A percentile compares a stretch with the other conserved stretches of the same genome.
phyloP scores from a whole-genome alignment of 805 yeast species.

The Dipodascopsis uninucleata region DNA sequence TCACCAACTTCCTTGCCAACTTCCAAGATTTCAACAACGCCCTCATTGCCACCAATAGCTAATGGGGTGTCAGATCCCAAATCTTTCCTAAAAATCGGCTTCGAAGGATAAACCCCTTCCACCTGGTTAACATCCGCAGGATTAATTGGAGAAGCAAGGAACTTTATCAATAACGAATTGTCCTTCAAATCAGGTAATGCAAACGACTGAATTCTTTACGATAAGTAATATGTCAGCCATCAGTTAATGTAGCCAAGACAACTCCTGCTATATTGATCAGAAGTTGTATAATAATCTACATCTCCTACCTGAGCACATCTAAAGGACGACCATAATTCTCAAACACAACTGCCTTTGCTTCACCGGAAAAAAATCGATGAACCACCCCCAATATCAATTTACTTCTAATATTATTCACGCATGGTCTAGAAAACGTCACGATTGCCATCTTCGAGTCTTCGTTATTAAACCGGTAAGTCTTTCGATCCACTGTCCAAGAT shows the following conservation, averaged over 20 bases:
- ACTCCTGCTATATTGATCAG: too few species aligned
- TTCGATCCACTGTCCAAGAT: too few species aligned
- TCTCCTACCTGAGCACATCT: conserved; percentile 34
- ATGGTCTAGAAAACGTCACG: too few species aligned
- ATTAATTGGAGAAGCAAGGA: conserved; percentile 80
- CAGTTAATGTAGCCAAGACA: too few species aligned
- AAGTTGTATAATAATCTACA: not conserved
- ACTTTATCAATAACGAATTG: conserved; percentile 53
- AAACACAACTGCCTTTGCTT: conserved; percentile 64
- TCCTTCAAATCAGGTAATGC: conserved; percentile 34
- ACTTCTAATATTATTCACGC: too few species aligned
- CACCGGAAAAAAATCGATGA: conserved; percentile 30
- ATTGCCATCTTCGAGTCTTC: too few species aligned
- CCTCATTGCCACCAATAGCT: conserved; percentile 93
- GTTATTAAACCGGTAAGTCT: too few species aligned
- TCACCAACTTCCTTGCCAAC: conserved; percentile 52
- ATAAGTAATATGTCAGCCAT: too few species aligned
- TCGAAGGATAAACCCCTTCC: conserved; percentile 81
- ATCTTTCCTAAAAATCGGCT: conserved; percentile 53
- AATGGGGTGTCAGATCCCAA: conserved; percentile 55
- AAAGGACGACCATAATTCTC: conserved; percentile 57
- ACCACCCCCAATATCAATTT: too few species aligned
- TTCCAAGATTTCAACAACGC: conserved; percentile 77
- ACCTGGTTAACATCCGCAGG: conserved; percentile 87
- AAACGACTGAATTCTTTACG: conserved; percentile 37